Conservation (phyloP, 140 eudicot genomes). For the Flaveria floridana region DNA sequence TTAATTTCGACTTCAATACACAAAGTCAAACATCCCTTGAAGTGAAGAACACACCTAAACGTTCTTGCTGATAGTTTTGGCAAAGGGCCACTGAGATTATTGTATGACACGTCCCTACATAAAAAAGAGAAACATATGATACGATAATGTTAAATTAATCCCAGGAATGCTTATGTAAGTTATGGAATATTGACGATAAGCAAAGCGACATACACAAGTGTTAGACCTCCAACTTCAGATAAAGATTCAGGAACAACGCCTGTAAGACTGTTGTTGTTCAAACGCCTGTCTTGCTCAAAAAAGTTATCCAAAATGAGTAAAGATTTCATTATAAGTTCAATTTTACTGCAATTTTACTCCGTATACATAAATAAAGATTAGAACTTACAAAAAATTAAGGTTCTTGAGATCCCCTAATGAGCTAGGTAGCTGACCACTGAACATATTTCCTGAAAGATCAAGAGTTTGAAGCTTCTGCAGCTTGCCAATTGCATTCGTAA, state of each 20-base stretch:
- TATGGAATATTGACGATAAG: neutral
- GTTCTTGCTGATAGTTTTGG: conserved; percentile 89
- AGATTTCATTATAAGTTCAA: neutral
- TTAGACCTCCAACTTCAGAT: conserved; percentile 59
- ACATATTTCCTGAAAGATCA: conserved; percentile 76
- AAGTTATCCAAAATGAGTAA: conserved; percentile 30
- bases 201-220: conserved; percentile 66
- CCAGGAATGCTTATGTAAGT: neutral
- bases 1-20: neutral
- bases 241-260: conserved; percentile 83
- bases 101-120: conserved; percentile 76
- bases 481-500: conserved; percentile 70
- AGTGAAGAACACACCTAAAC: conserved; percentile 53
- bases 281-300: conserved; percentile 75
- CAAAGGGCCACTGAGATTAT: conserved; percentile 83
- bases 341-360: neutral
- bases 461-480: conserved; percentile 84
- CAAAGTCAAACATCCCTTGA: neutral
- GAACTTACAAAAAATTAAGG: conserved; percentile 84
- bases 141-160: conserved; percentile 5
- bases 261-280: conserved; percentile 86
- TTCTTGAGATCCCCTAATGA: conserved; percentile 69
- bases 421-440: conserved; percentile 68
- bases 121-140: neutral
- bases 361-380: conserved; percentile 11